phyloP scores from a whole-genome alignment of 2,329 filamentous ascomycete species.

The Byssothecium circinans region DNA sequence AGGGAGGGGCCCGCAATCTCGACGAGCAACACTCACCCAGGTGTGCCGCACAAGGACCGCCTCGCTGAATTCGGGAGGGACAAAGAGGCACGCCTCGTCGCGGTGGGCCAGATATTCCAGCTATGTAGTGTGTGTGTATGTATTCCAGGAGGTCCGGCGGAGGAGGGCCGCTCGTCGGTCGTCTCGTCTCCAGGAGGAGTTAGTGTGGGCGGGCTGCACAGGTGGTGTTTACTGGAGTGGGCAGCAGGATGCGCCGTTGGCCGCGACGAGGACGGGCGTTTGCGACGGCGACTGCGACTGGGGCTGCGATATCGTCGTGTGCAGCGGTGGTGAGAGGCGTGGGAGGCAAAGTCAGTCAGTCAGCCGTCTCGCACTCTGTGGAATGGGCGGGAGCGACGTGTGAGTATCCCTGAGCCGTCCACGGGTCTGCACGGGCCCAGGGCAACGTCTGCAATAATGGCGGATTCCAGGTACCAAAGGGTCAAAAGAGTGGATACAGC shows the following conservation, averaged over 20 bases:
- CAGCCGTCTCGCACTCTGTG: not conserved
- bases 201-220: slow-evolving; percentile 24
- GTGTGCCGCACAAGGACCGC: slow-evolving; percentile 4
- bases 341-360: not conserved
- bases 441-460: not conserved
- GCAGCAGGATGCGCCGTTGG: too few relatives aligned
- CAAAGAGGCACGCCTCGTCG: slow-evolving; percentile 19
- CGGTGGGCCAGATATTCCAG: too few relatives aligned
- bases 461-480: not conserved
- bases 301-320: too few relatives aligned
- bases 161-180: too few relatives aligned
- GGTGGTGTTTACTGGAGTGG: slow-evolving; percentile 7
- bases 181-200: slow-evolving; percentile 18
- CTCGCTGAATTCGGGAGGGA: slow-evolving; percentile 14
- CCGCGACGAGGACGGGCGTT: too few relatives aligned
- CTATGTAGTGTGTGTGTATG: too few relatives aligned
- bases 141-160: too few relatives aligned
- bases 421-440: slow-evolving; percentile 1
- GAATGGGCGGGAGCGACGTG: not conserved
- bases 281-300: too few relatives aligned
- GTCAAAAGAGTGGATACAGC: too few relatives aligned
- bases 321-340: too few relatives aligned
- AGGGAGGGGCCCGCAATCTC: slow-evolving; percentile 24
- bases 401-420: not conserved
- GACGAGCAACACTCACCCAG: slow-evolving; percentile 31